Percentiles rank a stretch among this genome's conserved stretches.
phyloP scores from a whole-genome alignment of 345 rosid genomes.

The Eucalyptus marginata region DNA sequence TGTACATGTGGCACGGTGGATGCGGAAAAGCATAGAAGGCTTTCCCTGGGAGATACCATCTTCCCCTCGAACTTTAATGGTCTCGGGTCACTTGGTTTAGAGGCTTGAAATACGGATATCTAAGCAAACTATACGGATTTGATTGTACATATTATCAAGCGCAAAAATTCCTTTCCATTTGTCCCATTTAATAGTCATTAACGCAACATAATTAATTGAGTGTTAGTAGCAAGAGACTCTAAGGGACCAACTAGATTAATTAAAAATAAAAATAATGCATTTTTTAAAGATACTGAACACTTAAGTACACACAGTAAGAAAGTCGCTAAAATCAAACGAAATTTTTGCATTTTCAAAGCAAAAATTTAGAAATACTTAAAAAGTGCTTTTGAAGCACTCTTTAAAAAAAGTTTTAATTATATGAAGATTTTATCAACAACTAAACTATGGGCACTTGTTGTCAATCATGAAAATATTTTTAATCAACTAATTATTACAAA shows the following conservation, averaged over 20 bases:
- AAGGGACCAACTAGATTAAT: background rate
- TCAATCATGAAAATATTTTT: background rate
- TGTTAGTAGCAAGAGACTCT: background rate
- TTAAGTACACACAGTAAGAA: background rate
- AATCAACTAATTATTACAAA: no score
- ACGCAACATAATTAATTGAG: background rate
- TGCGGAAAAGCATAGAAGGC: background rate
- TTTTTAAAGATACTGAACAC: no score
- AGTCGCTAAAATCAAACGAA: background rate
- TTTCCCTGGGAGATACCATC: background rate
- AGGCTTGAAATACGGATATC: background rate
- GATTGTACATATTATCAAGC: background rate
- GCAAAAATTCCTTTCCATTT: background rate
- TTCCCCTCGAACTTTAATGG: background rate
- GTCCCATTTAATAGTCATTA: background rate
- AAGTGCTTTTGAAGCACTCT: background rate
- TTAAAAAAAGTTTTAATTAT: no score
- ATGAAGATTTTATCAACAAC: background rate
- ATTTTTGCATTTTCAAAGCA: background rate
- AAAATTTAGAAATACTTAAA: no score
- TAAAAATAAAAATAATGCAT: background rate
- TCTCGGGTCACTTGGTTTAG: background rate
- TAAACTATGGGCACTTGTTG: background rate
- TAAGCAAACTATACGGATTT: background rate
- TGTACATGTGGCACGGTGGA: background rate